These are phyloP conservation scores for Cyclotella kingstonii DNA, from an alignment of 108 stramenopile genomes.

Conservation along the genomic window DNA sequence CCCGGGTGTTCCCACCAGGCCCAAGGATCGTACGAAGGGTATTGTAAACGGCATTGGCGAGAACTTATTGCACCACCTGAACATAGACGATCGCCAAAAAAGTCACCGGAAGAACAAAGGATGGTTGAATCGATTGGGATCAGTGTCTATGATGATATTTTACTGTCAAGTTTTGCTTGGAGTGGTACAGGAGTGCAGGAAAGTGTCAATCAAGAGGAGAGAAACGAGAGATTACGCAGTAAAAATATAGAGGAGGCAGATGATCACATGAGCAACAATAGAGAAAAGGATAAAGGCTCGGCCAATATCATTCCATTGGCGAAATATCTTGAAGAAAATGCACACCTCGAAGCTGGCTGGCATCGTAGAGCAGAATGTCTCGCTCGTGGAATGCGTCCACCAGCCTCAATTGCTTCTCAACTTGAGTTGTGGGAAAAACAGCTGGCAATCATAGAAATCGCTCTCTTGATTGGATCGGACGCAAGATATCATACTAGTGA, in stretches of 20 bases:
- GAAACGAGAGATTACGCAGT: constrained; percentile 2
- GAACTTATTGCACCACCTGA: constrained; percentile 43
- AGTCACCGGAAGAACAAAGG: constrained; percentile 14
- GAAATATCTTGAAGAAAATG: constrained; percentile 21
- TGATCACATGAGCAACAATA: not conserved
- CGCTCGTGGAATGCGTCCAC: constrained; percentile 60
- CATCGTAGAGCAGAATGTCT: constrained; percentile 68
- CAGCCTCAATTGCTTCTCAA: constrained; percentile 36
- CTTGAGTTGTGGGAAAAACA: constrained; percentile 78
- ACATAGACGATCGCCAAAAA: constrained; percentile 18
- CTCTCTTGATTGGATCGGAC: constrained; percentile 42
- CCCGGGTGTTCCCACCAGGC: constrained; percentile 60
- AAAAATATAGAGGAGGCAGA: not conserved
- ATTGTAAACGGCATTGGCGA: constrained; percentile 76
- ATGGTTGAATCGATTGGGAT: constrained; percentile 43
- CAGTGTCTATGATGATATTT: constrained; percentile 59
- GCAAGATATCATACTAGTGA: constrained; percentile 50
- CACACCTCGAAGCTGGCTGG: constrained; percentile 53
- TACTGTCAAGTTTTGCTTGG: constrained; percentile 59
- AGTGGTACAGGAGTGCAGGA: constrained; percentile 15
- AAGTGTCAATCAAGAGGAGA: not conserved
- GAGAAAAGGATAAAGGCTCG: not conserved
- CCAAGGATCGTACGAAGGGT: constrained; percentile 65
- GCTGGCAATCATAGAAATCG: constrained; percentile 34
- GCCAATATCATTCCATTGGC: constrained; percentile 8